These are phyloP conservation scores for Decorospora gaudefroyi DNA, from an alignment of 2,329 filamentous ascomycete genomes.

Conservation along the genomic window DNA sequence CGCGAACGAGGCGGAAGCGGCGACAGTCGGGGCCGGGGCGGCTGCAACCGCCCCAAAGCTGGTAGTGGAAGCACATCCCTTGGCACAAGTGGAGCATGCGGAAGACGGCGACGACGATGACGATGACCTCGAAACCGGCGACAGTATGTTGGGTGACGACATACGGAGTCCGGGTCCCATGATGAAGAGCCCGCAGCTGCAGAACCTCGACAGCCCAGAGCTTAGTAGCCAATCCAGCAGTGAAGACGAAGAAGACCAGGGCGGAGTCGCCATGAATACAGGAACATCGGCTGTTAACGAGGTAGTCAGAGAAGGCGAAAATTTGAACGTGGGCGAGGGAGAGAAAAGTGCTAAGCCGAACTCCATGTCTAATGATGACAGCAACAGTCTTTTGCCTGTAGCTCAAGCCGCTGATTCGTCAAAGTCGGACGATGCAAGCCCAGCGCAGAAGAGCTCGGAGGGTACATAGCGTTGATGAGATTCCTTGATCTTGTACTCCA, in stretches of 20 bases:
- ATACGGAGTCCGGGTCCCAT: slow-evolving; percentile 40
- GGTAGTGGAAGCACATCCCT: slow-evolving; percentile 34
- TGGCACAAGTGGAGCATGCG: slow-evolving; percentile 37
- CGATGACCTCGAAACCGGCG: slow-evolving; percentile 10
- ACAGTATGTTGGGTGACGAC: slow-evolving; percentile 26
- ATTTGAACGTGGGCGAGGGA: neutral
- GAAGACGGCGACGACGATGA: slow-evolving; percentile 29
- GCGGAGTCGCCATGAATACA: slow-evolving; percentile 25
- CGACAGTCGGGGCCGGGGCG: slow-evolving; percentile 57
- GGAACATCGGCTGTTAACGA: slow-evolving; percentile 8
- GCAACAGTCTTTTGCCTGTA: no score
- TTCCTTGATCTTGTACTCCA: no score
- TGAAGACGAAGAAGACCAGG: slow-evolving; percentile 37
- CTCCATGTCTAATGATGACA: no score
- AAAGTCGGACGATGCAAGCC: no score
- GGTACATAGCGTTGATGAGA: no score
- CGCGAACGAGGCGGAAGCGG: slow-evolving; percentile 51
- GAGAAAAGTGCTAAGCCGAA: slow-evolving; percentile 7
- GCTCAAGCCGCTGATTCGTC: no score
- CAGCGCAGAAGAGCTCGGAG: no score
- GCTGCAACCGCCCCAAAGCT: slow-evolving; percentile 54
- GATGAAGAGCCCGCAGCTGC: slow-evolving; percentile 49
- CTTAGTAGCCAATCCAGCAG: slow-evolving; percentile 45
- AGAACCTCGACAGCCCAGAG: slow-evolving; percentile 48
- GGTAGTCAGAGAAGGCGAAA: slow-evolving; percentile 4